Base-by-base conservation (phyloP, 345 rosid species). In the Eutrema heterophyllum region DNA sequence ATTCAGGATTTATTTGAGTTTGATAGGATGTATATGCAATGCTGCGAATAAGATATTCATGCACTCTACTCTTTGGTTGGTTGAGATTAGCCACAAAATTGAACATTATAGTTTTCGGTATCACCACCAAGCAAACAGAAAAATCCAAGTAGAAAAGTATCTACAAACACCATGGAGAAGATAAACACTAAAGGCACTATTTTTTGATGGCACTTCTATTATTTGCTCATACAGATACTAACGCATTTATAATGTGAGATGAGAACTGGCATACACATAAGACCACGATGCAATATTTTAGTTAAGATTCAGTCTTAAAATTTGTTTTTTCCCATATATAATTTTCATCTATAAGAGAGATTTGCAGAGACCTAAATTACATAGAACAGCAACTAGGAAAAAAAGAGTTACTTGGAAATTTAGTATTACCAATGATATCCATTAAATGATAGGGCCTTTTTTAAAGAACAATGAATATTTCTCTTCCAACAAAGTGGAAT, bases 351-450 rank as follows among this genome's bases (percentile, higher is more conserved):
- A 6, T 45, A 39, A 38, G 29, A 54, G 69, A 53, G 32, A 64
- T 68, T 75, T 68, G 54, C 16, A 35, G 50, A 52, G 35, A 68
- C 74, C 64, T 75, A 75, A 53, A 68, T 68, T 76, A 70, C 67
- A 76, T 64, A 70, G 48, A 45, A 56, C 62, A 70, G 40, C 16
- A 76, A 27, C 75, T 63, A 70, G 43, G n/a, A 70, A 54, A 51
- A 46, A 64, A 48, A 59, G 8, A 63, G 64, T 75, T 62, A 33
- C 64, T 54, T 70, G 8, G 24, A 70, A 26, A 33, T 16, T 36
- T 2, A 14, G 21, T 35, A 45, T 69, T 59, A 62, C 74, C 70
- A 62, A 67, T 52, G 74, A 30, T 61, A 53, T 43, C 56, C 74
- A 60, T 46, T 24, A 46, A 70, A 70, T 63, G 45, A 55, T 15